Conservation (phyloP, 2,329 filamentous ascomycete species). For the Ceratocystis eucalypticola region DNA sequence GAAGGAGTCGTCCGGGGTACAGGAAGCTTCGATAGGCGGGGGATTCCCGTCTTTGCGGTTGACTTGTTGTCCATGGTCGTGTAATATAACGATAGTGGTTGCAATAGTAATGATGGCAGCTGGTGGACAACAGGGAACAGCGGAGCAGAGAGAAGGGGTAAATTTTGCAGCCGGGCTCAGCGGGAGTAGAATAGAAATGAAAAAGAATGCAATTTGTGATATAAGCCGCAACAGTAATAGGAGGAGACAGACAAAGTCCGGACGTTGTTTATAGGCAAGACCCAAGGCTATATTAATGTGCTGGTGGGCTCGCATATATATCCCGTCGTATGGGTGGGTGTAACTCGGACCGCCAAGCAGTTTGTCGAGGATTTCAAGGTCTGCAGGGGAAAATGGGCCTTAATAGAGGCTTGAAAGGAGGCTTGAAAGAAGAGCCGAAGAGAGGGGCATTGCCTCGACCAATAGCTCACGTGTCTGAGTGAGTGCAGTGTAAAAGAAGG, state of each 20-base stretch:
- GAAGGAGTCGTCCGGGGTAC: constrained; percentile 12
- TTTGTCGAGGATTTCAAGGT: constrained; percentile 3
- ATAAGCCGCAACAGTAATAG: too few species aligned
- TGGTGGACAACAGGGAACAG: neutral
- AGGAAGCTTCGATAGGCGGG: constrained; percentile 19
- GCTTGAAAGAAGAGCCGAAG: neutral
- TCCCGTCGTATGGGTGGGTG: neutral
- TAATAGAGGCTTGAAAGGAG: neutral
- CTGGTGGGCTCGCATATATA: neutral
- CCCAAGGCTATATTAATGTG: neutral
- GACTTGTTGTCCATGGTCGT: constrained; percentile 15
- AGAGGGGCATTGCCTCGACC: neutral
- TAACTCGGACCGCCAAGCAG: neutral
- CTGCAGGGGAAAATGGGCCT: neutral
- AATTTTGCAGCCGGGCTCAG: neutral
- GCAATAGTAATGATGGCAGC: neutral
- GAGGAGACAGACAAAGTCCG: neutral
- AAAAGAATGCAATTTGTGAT: neutral
- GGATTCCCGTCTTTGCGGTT: constrained; percentile 16
- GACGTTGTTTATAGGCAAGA: neutral
- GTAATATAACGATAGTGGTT: neutral
- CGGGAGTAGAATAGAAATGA: neutral
- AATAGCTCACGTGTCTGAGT: neutral
- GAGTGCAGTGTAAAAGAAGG: neutral
- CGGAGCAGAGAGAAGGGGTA: neutral